Base-by-base conservation (phyloP, 2,329 filamentous ascomycete genomes). In the Colletotrichum ledebouriae region DNA sequence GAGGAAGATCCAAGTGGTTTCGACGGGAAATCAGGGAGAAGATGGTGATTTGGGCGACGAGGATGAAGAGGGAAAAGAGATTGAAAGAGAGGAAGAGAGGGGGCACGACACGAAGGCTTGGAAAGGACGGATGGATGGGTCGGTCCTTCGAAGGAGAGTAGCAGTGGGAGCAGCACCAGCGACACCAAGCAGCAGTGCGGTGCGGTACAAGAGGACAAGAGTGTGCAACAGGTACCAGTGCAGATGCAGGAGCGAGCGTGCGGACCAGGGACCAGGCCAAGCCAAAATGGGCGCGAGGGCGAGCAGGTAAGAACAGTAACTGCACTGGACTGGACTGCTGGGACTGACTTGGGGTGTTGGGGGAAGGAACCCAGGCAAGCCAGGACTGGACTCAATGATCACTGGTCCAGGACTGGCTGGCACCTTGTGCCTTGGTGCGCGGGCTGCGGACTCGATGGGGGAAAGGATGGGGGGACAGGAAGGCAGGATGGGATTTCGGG, bases 1-100 rank as follows among this genome's bases (percentile, higher is more conserved):
- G 52, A 63, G 34, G 53, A 63, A 61, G 61, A 63, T 59, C 59
- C 59, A 49, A 61, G 60, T 67, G 56, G 41, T 59, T 52, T 63
- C 58, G 62, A 66, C 64, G 33, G 53, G 42, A 70, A 63, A 56
- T n/a, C 59, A 71, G 60, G 63, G 60, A 71, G 59, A 55, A 37
- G 17, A 58, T 41, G 61, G 59, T 60, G 59, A 37, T 62, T 63
- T 63, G 59, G 59, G 34, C 64, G 50, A 41, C 63, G 61, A 63
- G 37, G 53, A 34, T 71, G 61, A 61, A 44, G 59, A 57, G 52
- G 52, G 60, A 64, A 56, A 71, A 71, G 69, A 71, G 69, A 70
- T 66, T 69, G 62, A 65, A 66, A 67, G 61, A 70, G 59, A 64
- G 57, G 71, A 71, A 59, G 62, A 70, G 70, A 69, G 59, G 69